Evolutionary conservation across 1,284 basidiomycete species (phyloP), one percentile per base, ranked within the genome.

Genomic region (Hemileia vastatrix): DNA sequence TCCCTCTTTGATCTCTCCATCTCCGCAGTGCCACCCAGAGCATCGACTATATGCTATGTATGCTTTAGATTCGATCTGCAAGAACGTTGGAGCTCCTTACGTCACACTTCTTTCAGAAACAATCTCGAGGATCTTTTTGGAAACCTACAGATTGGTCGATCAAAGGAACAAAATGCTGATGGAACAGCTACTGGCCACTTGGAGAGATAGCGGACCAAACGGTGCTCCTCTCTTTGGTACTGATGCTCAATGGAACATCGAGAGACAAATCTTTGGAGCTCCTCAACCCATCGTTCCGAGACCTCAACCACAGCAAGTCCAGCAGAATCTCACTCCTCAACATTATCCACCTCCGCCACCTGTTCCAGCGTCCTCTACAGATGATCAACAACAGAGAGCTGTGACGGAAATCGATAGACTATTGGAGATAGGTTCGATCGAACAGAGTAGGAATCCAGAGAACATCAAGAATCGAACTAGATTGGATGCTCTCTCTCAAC

Each of bases 71-170:
- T 50, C 48, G 11, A 50, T 50, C 63, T 71, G 65, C 64, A 75
- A 75, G 63, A 75, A 75, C 65, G 67, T 74, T 18, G 72, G 73
- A 15, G 64, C 65, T 21, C 73, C 73, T 1, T 75, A 75, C 59
- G 71, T 70, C 1, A 63, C 66, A 32, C 63, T 73, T 18, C 73
- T 71, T 71, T 53, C 70, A 0, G 67, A 68, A 9, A 69, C 71
- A 44, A 71, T 74, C 54, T 63, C 67, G 0, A 66, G 69, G 45
- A 66, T 75, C 52, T 74, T 71, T 45, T 66, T 74, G 40, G 73
- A 75, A 52, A 68, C 73, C 13, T 75, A 73, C 54, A 68, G 72
- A 1, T 55, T 75, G 3, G 73, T 75, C 3, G 73, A 75, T 32
- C 71, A 72, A 45, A 68, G 68, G 1, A 70, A 69, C 2, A 72